Base-by-base conservation (phyloP, 179 eudicot species). In the Silene vulgaris region DNA sequence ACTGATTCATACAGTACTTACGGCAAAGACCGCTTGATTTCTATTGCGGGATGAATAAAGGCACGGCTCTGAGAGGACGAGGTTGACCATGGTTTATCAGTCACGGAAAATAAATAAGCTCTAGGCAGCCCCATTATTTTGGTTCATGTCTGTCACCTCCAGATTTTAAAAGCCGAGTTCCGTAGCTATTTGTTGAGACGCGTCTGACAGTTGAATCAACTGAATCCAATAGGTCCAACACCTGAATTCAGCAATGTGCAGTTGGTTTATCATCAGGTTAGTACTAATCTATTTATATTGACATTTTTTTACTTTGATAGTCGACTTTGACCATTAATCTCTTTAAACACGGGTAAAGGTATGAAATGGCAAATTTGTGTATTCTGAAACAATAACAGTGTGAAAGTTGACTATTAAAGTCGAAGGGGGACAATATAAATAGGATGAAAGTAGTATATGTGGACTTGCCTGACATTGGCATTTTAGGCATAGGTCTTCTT, bases 381-480 rank as follows among this genome's bases (percentile, higher is more conserved):
- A 37, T 7, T 37, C 56, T 50, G 56, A 50, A 50, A 50, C 16
- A 9, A 30, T 30, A 30, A 37, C 43, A 0, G 43, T 7, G 43
- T 37, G 48, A 40, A 40, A 40, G 48, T 40, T 40, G 11, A 40
- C 11, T 7, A 40, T 40, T 40, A 40, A 40, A 40, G 48, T 8
- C 48, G 48, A 40, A 40, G 48, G 12, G 48, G 1, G 8, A 40
- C 12, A 40, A 7, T 40, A 40, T 40, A 40, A 40, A 40, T 40
- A 40, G 48, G 12, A 40, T 40, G 48, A 7, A 40, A 8, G 48
- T 66, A 14, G 4, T 65, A 12, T 9, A 17, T 4, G 26, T 35
- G 72, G 74, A 73, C 37, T 52, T 81, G 77, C 80, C 80, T 64
- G 81, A 74, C 84, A 74, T 81, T 2, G 84, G 80, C 80, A 70